Conservation (phyloP, 2,329 filamentous ascomycete genomes). For the Trichoderma oligosporum region DNA sequence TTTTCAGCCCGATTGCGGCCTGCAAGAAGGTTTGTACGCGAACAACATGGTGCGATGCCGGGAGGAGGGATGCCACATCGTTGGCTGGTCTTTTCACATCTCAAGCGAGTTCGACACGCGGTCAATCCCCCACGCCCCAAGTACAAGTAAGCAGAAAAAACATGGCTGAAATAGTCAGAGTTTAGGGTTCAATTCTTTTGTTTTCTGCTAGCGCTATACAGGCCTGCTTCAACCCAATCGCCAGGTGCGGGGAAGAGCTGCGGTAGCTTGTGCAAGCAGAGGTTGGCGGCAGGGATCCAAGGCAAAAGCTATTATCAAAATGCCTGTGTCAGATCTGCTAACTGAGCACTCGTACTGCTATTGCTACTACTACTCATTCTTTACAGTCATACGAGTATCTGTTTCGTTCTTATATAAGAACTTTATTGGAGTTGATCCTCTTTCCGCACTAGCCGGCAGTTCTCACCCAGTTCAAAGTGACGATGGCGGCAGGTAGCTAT, state of each 20-base stretch:
- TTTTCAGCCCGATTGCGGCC: too few relatives aligned
- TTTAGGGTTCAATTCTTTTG: slow-evolving; percentile 1
- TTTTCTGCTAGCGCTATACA: background rate
- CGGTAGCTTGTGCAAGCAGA: slow-evolving; percentile 3
- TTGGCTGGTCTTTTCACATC: background rate
- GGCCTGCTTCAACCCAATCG: background rate
- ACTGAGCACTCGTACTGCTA: background rate
- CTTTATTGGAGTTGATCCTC: too few relatives aligned
- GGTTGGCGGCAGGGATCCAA: slow-evolving; percentile 12
- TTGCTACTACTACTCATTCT: background rate
- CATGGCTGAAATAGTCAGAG: slow-evolving; percentile 16
- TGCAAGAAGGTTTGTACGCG: too few relatives aligned
- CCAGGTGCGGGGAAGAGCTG: slow-evolving; percentile 14
- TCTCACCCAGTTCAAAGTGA: too few relatives aligned
- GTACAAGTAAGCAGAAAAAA: background rate
- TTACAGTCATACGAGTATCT: background rate
- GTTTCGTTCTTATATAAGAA: background rate
- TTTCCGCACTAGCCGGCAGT: too few relatives aligned
- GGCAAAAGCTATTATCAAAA: background rate
- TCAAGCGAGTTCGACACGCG: background rate
- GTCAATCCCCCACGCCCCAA: slow-evolving; percentile 11
- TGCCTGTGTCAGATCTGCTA: background rate
- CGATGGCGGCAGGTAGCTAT: too few relatives aligned
- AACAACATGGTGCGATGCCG: too few relatives aligned
- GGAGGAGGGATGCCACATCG: too few relatives aligned